Evolutionary conservation across 768 basidiomycete genomes (phyloP), one percentile per base, ranked within the genome.

Genomic region (Suillus subluteus): DNA sequence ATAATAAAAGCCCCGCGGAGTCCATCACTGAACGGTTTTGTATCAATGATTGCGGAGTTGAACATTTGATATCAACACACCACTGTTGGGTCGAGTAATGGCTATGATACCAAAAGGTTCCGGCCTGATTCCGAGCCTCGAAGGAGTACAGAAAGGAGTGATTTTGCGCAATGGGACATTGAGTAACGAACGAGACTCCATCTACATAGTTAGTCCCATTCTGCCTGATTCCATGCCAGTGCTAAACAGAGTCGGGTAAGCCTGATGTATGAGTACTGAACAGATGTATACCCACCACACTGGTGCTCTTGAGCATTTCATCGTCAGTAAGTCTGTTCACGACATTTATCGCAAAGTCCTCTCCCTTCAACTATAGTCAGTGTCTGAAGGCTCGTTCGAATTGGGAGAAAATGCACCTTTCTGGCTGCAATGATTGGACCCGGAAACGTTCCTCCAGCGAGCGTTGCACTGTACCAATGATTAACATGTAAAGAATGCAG

Each of bases 181-280:
- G 82, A 9, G 56, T 76, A 32, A 80, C 77, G 35, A 69, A 80
- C 66, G 67, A 75, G 8, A 79, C 71, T 6, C 83, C 84, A 61
- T 86, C 84, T 2, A 78, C 81, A 75, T 78, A 80, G 62, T 71
- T 78, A 1, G 79, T 75, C 9, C 76, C 71, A 7, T 73, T 66
- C 68, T 82, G 79, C 66, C 80, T 79, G 21, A 83, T 59, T 18
- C 83, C 82, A 65, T 83, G 81, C 82, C 82, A 83, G 62, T 75
- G 69, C 66, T 67, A 18, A 38, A 44, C 16, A 26, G 26, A 41
- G 6, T 64, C 13, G 4, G 62, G 30, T 43, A 6, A 52, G 26
- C 6, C 35, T 8, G 35, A 23, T 37, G 12, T 52, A 21, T 37
- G 30, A 18, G 15, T 32, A 30, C 16, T 8, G n/a, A 26, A 38